Conservation (phyloP, 495 filamentous ascomycete genomes). For the Lasiosphaeria ovina region DNA sequence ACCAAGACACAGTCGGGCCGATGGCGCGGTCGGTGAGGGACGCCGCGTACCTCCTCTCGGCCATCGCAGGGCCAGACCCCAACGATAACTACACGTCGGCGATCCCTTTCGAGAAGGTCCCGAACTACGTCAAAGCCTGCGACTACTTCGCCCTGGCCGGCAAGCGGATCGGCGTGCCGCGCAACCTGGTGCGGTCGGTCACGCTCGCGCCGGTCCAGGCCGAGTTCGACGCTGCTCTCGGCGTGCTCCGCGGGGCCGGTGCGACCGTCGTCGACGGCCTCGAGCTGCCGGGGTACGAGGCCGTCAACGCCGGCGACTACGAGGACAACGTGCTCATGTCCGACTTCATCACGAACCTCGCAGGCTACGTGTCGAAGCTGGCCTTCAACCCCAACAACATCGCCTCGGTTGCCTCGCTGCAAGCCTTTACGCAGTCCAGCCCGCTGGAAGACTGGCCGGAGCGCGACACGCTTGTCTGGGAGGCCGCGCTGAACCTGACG, state of each 20-base stretch:
- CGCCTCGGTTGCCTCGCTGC: constrained; percentile 28
- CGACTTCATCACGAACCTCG: constrained; percentile 47
- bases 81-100: constrained; percentile 47
- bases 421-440: constrained; percentile 31
- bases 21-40: constrained; percentile 65
- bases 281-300: constrained; percentile 6
- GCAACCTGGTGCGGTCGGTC: constrained; percentile 33
- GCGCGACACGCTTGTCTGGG: constrained; percentile 37
- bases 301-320: not conserved
- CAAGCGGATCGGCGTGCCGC: constrained; percentile 60
- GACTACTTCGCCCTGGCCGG: constrained; percentile 59
- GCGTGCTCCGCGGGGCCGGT: constrained; percentile 35
- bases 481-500: constrained; percentile 23
- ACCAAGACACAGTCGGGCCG: constrained; percentile 65
- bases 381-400: constrained; percentile 48
- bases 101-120: constrained; percentile 39
- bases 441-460: constrained; percentile 29
- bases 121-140: constrained; percentile 46
- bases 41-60: constrained; percentile 62
- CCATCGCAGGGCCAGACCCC: constrained; percentile 56
- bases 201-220: constrained; percentile 8
- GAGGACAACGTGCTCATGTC: constrained; percentile 16
- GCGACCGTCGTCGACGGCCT: constrained; percentile 33
- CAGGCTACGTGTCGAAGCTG: constrained; percentile 47
- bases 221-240: constrained; percentile 25